These are phyloP conservation scores for Corchorus olitorius DNA, from an alignment of 345 rosid genomes.

Conservation along the genomic window DNA sequence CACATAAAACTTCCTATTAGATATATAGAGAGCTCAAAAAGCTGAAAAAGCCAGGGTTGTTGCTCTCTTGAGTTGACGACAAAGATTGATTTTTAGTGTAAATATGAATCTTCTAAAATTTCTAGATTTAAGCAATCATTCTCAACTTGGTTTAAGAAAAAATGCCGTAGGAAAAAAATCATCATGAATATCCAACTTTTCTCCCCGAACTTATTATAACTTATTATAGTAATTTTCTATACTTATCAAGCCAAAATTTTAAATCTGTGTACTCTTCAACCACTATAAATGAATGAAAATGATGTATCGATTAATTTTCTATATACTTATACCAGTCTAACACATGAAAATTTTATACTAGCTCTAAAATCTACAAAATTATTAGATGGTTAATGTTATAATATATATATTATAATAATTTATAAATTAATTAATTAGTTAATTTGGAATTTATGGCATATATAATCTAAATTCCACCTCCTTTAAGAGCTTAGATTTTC, in stretches of 20 bases:
- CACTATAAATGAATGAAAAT: not conserved
- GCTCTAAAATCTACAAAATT: no score
- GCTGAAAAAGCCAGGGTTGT: not conserved
- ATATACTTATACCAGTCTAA: no score
- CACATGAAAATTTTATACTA: no score
- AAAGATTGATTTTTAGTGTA: not conserved
- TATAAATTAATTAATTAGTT: no score
- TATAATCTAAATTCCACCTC: no score
- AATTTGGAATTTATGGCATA: no score
- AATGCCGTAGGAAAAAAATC: not conserved
- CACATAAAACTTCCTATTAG: no score
- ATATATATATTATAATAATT: no score
- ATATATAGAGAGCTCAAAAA: not conserved
- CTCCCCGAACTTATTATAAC: no score
- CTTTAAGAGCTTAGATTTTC: no score
- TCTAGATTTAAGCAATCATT: not conserved
- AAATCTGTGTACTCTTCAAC: not conserved
- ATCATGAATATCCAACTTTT: not conserved
- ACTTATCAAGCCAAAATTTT: not conserved
- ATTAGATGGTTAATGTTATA: no score
- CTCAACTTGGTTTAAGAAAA: not conserved
- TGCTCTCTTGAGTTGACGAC: not conserved
- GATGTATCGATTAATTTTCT: no score
- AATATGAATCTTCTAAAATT: not conserved
- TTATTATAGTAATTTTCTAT: not conserved